Evolutionary conservation across 1,284 basidiomycete species (phyloP), one percentile per base, ranked within the genome.

Genomic region (Peniophora sp.): DNA sequence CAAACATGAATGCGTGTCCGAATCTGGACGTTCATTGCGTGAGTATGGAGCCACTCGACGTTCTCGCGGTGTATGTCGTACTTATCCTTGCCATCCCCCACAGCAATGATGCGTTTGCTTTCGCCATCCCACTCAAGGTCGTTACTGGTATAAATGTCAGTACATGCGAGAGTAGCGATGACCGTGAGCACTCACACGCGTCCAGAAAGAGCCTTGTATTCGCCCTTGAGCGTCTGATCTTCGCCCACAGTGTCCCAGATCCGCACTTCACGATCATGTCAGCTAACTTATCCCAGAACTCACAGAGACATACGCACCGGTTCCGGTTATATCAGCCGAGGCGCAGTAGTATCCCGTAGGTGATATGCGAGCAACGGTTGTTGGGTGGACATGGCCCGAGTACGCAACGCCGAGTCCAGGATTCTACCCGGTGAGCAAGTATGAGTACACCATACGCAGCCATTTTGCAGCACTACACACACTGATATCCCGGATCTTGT

Each of bases 81-180:
- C 85, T 85, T 89, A 63, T 95, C 95, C 56, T 85, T 79, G 39
- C 96, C 96, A 55, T 97, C 92, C 47, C 97, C 97, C n/a, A 94
- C 96, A 16, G 88, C 93, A 48, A 98, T 89, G 58, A 99, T 88
- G 14, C 97, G 81, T 68, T 98, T 97, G 62, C 89, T 92, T 66
- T 99, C 97, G 2, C 89, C 89, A 63, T 99, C 97, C 94, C 95
- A 98, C 19, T 87, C 86, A 3, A 99, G 78, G 68, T 99, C 97
- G 60, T 94, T 95, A 61, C 89, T 90, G 35, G 34, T 16, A 47
- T 50, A 19, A 32, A 47, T 45, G 8, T 45, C 9, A 50, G 46
- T 43, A 22, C 17, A 25, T 32, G 27, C 6, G 27, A 20, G 17
- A 47, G 16, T 23, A 14, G 11, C n/a, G 27, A 34, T 12, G 25